A percentile compares a stretch with the other conserved stretches of the same genome.
These are phyloP conservation scores for Fraxinus americana DNA, from an alignment of 257 asterid species.

Conservation along the genomic window DNA sequence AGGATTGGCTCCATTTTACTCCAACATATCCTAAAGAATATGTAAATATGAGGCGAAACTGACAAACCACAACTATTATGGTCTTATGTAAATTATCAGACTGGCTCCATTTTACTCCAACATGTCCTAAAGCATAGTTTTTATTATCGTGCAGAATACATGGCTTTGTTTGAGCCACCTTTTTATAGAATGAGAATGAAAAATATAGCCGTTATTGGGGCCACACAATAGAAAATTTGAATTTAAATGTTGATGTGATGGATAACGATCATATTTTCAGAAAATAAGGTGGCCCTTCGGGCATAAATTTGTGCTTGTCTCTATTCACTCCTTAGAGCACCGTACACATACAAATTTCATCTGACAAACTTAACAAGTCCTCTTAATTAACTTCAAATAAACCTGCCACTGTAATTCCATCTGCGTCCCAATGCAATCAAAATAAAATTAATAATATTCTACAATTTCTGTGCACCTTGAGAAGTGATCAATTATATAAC, in stretches of 20 bases:
- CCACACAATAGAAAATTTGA: too few relatives aligned
- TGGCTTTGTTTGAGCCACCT: too few relatives aligned
- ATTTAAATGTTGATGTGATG: too few relatives aligned
- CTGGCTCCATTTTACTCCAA: not conserved
- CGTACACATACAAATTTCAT: not conserved
- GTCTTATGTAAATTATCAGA: not conserved
- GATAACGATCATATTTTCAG: too few relatives aligned
- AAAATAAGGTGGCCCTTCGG: too few relatives aligned
- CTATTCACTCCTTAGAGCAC: not conserved
- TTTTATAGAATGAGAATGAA: too few relatives aligned
- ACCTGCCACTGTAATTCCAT: not conserved
- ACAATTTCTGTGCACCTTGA: not conserved
- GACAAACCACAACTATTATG: conserved; percentile 6
- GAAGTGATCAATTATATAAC: not conserved
- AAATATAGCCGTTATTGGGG: too few relatives aligned
- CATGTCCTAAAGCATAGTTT: too few relatives aligned
- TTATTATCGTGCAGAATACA: too few relatives aligned
- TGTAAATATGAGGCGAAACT: not conserved
- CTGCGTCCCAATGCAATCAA: not conserved
- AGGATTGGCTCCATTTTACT: too few relatives aligned
- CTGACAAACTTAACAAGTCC: not conserved
- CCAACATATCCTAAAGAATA: too few relatives aligned
- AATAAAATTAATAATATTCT: not conserved
- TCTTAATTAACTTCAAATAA: not conserved
- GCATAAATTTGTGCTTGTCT: not conserved